Evolutionary conservation across 163 green algal genomes (phyloP).

Genomic region (Chlamydomonas reinhardtii): DNA sequence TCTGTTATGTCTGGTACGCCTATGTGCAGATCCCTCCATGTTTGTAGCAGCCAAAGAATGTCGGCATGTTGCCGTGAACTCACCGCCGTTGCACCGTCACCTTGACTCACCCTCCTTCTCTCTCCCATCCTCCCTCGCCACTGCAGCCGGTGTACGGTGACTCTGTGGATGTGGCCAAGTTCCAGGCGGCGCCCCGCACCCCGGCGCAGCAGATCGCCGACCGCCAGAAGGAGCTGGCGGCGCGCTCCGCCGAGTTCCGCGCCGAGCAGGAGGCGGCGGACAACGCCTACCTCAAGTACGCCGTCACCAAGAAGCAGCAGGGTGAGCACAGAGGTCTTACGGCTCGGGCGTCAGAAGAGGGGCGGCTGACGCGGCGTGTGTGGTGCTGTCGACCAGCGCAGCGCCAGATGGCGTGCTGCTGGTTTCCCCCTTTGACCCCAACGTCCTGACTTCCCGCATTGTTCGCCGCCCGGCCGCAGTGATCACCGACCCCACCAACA

Average conservation of each 20-base stretch:
- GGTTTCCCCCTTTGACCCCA: too few relatives aligned
- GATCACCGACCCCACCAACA: conserved; percentile 64
- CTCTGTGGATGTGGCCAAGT: conserved; percentile 49
- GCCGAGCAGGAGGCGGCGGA: conserved; percentile 51
- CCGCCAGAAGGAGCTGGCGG: conserved; percentile 52
- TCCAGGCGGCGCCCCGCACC: conserved; percentile 55
- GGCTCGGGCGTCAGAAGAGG: too few relatives aligned
- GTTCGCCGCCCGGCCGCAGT: conserved; percentile 4
- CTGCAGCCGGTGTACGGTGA: conserved; percentile 57
- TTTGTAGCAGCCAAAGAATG: too few relatives aligned
- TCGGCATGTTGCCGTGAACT: too few relatives aligned
- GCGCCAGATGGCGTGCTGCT: too few relatives aligned
- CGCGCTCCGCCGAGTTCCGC: conserved; percentile 42
- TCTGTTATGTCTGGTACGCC: too few relatives aligned
- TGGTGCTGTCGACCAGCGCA: too few relatives aligned
- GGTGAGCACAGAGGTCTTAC: conserved; percentile 30
- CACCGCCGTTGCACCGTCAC: background rate
- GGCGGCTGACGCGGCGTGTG: too few relatives aligned
- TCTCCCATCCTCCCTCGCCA: background rate
- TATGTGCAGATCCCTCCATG: too few relatives aligned
- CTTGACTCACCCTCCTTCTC: too few relatives aligned
- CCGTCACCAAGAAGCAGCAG: conserved; percentile 60
- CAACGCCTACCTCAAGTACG: conserved; percentile 60
- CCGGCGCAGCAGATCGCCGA: conserved; percentile 63
- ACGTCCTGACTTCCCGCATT: too few relatives aligned